Base-by-base conservation (phyloP, 257 asterid species). In the Osmanthus fragrans region DNA sequence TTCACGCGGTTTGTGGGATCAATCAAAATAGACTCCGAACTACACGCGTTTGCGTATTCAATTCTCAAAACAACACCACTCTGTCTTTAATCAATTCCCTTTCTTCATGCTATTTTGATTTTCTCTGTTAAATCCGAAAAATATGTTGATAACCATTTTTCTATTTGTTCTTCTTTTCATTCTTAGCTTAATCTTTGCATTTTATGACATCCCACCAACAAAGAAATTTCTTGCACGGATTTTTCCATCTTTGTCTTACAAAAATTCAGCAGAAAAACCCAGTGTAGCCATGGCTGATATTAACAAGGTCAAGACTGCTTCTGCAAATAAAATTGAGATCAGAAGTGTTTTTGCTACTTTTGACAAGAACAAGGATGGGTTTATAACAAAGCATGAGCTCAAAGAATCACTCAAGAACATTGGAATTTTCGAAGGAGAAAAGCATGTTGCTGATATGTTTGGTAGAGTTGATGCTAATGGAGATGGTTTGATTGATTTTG, bases 1-100 rank as follows among this genome's bases (percentile, higher is more conserved):
- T 82, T 75, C 63, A 90, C 97, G 92, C 97, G 96, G 88, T 92
- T 89, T 89, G 93, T 86, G 92, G 91, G 92, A 81, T 87, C 91
- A 73, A 73, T 68, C 21, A 33, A 71, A 76, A 76, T 51, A 12
- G 68, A 60, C 68, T 23, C n/a, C 49, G 25, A 18, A 37, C 71
- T 68, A 80, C 5, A 87, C 93, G 93, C 91, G 90, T 87, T 71
- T 54, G 40, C 74, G 71, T 77, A 79, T 84, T 80, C 63, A 68
- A 23, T 73, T 51, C 82, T 58, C 71, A 18, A 23, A 54, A 29
- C 27, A 11, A n/a, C 10, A 0, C 67, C 15, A 65, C 32, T 23
- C 29, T 45, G 39, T 25, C 68, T 70, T 69, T 29, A 12, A 71
- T 29, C 73, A 21, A 15, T 71, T 64, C 39, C 47, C 69, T 30